Evolutionary conservation across 768 basidiomycete genomes (phyloP), one percentile per base, ranked within the genome.

Genomic region (Trametes punicea): DNA sequence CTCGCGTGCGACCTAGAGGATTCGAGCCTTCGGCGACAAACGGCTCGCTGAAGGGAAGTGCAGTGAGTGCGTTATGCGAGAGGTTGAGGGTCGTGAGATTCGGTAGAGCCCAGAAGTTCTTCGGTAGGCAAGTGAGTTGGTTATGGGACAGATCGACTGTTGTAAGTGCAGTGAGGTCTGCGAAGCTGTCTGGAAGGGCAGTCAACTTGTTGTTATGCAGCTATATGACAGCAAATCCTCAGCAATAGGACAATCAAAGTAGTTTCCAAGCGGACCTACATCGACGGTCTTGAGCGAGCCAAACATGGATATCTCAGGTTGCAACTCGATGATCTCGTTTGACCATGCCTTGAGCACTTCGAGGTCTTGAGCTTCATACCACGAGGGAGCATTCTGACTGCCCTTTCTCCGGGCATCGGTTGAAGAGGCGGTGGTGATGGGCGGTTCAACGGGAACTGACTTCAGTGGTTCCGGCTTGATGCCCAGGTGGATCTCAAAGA

Each of bases 281-380:
- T 93, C 91, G 36, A 93, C 63, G 1, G 76, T 80, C 70, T 91
- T 92, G 49, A 93, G 74, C 3, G 88, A 89, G 2, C 90, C 90
- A 66, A 93, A 93, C 41, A 92, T 75, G 0, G 87, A 87, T 13
- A 93, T 85, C 67, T 93, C 91, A 21, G 83, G 84, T 61, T 92
- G 90, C 26, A 93, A 77, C 64, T 89, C 87, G 16, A 79, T 60
- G 38, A 93, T 91, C 18, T 87, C 84, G 63, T 93, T 93, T 64
- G 84, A 87, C 81, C 86, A 87, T 15, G 83, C 84, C 66, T 90
- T 92, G 39, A 93, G 71, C 4, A 87, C 73, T 33, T 81, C 79
- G 20, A 93, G 71, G 69, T 93, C 90, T 65, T 88, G 85, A 1
- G 86, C 86, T 66, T 92, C 90, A 62, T 84, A 93, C 88, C 90